Evolutionary conservation across 2,329 filamentous ascomycete species (phyloP), one percentile per base, ranked within the genome.

Genomic region (Penicillium sp.): DNA sequence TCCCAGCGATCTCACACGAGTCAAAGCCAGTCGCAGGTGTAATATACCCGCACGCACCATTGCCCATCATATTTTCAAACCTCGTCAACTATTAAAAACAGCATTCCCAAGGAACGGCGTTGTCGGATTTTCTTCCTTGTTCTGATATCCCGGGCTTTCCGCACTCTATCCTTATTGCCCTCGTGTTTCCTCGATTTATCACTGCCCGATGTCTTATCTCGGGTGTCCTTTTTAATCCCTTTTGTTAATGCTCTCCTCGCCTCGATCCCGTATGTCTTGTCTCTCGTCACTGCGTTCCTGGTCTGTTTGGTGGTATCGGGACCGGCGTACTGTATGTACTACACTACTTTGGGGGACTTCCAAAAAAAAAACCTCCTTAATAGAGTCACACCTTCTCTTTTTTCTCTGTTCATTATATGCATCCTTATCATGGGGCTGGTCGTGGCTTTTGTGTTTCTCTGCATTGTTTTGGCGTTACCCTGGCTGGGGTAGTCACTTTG

Each of bases 1-100:
- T 79, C 76, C 35, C 67, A 73, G 40, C 72, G 71, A 35, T 77
- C 76, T 46, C 72, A 74, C 49, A 76, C 76, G 16, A 76, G 73
- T 57, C 70, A 70, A 37, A 75, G 73, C 58, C 71, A 73, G 42
- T 71, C 68, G 14, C 64, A 65, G n/a, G 64, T 61, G 2, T 69
- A 57, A 63, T 42, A 16, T 11, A 30, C 37, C 28, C 19, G 25
- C 49, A 40, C 13, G 26, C 30, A 51, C 19, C n/a, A 30, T 28
- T 26, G 45, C 25, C 11, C 26, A 48, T 11, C 25, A 30, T 19
- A 48, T 33, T 11, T 48, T 30, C 30, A 22, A 48, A 30, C 16
- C 16, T 30, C 33, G n/a, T 52, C 49, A 14, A 33, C 28, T 33
- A 16, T 10, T 22, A 26, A 52, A 37, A 52, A 52, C 37, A 52